Percentiles rank a stretch among this genome's conserved stretches.
Conservation (phyloP, 2,329 filamentous ascomycete genomes). For the Botrytis porri region DNA sequence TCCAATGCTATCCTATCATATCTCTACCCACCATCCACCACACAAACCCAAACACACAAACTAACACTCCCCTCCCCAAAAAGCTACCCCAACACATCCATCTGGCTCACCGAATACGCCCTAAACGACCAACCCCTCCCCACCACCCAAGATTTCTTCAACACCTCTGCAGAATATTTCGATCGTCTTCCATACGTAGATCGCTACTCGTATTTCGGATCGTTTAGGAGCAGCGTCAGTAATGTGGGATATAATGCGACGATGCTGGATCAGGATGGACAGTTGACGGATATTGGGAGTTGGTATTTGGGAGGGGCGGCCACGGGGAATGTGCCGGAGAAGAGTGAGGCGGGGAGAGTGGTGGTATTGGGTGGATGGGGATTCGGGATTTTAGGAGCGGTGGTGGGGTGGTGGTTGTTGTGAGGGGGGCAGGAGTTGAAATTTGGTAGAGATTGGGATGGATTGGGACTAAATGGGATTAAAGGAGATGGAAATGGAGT, state of each 20-base stretch:
- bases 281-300: constrained; percentile 71
- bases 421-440: background rate
- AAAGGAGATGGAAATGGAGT: background rate
- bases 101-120: constrained; percentile 81
- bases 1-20: background rate
- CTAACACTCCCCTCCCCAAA: constrained; percentile 8
- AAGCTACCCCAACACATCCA: constrained; percentile 57
- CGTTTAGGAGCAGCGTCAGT: constrained; percentile 65
- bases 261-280: constrained; percentile 65
- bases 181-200: constrained; percentile 61
- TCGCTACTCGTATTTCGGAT: constrained; percentile 53
- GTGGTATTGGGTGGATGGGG: background rate
- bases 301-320: constrained; percentile 66
- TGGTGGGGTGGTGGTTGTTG: background rate
- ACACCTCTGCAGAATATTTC: constrained; percentile 62
- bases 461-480: background rate
- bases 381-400: background rate
- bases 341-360: background rate
- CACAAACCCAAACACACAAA: background rate
- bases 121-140: constrained; percentile 52
- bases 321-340: constrained; percentile 41
- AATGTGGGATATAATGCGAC: constrained; percentile 73
- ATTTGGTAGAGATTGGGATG: background rate
- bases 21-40: background rate
- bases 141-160: constrained; percentile 64